phyloP scores from a whole-genome alignment of 2,329 filamentous ascomycete genomes.

The Ophiostoma perfectum region DNA sequence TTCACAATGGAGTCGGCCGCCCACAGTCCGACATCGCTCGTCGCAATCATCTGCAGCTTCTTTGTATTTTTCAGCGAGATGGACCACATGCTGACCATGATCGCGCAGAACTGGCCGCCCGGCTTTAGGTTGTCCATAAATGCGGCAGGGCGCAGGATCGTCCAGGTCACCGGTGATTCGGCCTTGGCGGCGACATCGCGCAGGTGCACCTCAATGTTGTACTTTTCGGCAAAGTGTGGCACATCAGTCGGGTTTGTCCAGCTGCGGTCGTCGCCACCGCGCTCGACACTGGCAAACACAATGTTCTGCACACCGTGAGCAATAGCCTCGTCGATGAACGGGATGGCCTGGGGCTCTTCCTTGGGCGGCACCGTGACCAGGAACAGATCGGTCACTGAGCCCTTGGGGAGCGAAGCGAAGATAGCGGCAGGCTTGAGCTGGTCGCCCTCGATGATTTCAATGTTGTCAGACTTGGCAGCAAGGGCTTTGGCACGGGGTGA shows the following conservation, averaged over 20 bases:
- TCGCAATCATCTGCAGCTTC: constrained; percentile 37
- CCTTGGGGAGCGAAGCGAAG: constrained; percentile 32
- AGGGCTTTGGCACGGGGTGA: constrained; percentile 26
- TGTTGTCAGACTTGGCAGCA: background rate
- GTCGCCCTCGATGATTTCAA: constrained; percentile 36
- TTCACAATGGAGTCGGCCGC: constrained; percentile 31
- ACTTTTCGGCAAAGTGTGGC: constrained; percentile 41
- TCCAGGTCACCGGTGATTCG: constrained; percentile 30
- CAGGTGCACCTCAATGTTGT: constrained; percentile 55
- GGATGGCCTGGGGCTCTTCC: constrained; percentile 35
- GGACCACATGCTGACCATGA: constrained; percentile 34
- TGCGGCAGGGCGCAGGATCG: constrained; percentile 38
- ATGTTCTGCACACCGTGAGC: constrained; percentile 33
- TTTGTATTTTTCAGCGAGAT: constrained; percentile 28
- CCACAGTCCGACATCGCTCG: constrained; percentile 37
- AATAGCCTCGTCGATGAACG: constrained; percentile 35
- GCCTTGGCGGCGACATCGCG: constrained; percentile 33
- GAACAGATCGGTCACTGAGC: constrained; percentile 33
- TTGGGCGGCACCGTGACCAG: constrained; percentile 33
- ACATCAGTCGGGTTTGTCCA: constrained; percentile 31
- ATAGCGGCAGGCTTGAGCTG: constrained; percentile 32
- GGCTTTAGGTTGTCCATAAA: constrained; percentile 41
- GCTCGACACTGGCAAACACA: constrained; percentile 33
- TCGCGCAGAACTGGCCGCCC: constrained; percentile 26
- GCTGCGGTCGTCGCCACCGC: constrained; percentile 31